phyloP scores from a whole-genome alignment of 257 asterid species.

The Nicotiana obtusifolia region DNA sequence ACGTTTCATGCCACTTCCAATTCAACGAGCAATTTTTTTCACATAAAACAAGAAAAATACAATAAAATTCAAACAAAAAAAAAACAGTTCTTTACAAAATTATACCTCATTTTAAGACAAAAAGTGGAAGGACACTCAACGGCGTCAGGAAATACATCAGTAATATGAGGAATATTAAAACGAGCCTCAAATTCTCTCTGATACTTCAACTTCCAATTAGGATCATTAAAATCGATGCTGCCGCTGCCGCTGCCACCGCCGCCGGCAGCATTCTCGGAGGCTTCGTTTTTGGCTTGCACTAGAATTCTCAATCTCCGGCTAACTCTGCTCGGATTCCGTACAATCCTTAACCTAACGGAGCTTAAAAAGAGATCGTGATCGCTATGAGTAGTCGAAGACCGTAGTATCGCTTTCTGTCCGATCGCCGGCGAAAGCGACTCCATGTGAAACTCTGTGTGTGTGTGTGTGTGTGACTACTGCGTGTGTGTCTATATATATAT shows the following conservation, averaged over 20 bases:
- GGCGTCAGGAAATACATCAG: slow-evolving; percentile 50
- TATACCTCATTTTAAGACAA: slow-evolving; percentile 74
- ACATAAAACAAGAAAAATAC: background rate
- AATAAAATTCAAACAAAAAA: background rate
- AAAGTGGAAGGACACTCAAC: slow-evolving; percentile 76
- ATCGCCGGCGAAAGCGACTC: slow-evolving; percentile 53
- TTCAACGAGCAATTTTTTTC: background rate
- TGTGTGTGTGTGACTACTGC: background rate
- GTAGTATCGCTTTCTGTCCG: slow-evolving; percentile 29
- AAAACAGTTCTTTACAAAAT: no score
- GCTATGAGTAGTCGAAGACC: slow-evolving; percentile 1
- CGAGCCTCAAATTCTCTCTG: slow-evolving; percentile 64
- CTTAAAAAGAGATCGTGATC: slow-evolving; percentile 21
- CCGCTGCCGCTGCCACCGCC: background rate
- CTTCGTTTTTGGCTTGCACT: slow-evolving; percentile 19
- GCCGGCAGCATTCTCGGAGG: slow-evolving; percentile 2
- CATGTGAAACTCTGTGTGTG: slow-evolving; percentile 21
- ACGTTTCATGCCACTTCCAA: background rate
- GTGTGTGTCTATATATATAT: background rate
- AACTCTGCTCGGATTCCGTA: background rate
- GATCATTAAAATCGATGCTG: slow-evolving; percentile 59
- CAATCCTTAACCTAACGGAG: background rate
- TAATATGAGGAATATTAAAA: slow-evolving; percentile 63
- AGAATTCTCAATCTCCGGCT: slow-evolving; percentile 26
- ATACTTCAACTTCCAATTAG: slow-evolving; percentile 67